Conservation (phyloP, 345 rosid species). For the Cochlearia excelsa region DNA sequence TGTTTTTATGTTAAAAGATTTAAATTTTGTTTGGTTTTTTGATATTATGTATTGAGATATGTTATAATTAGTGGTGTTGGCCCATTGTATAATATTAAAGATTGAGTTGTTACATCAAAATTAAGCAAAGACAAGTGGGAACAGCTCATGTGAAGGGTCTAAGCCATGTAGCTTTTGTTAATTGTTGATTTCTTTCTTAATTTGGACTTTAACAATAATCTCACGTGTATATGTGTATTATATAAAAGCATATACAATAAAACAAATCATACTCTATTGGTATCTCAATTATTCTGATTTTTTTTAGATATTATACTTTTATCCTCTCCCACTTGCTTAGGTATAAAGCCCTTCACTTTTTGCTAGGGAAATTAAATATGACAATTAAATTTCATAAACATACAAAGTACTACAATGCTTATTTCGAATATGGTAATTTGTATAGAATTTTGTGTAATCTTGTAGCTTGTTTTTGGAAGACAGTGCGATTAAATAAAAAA, state of each 20-base stretch:
- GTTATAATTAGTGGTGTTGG: slow-evolving; percentile 19
- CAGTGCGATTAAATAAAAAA: not conserved
- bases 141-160: slow-evolving; percentile 30
- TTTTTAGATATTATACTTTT: slow-evolving; percentile 29
- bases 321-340: slow-evolving; percentile 32
- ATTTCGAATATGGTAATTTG: not conserved
- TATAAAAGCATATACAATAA: slow-evolving; percentile 15
- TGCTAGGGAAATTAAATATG: slow-evolving; percentile 2
- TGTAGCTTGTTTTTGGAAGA: slow-evolving; percentile 5
- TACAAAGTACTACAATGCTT: slow-evolving; percentile 6
- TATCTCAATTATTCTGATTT: slow-evolving; percentile 33
- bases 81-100: slow-evolving; percentile 26
- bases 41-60: not conserved
- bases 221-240: slow-evolving; percentile 27
- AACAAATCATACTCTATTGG: slow-evolving; percentile 21
- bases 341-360: slow-evolving; percentile 20
- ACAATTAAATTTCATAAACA: slow-evolving; percentile 16
- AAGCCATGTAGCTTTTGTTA: slow-evolving; percentile 19
- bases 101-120: slow-evolving; percentile 27
- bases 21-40: not conserved
- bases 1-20: not conserved
- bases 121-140: slow-evolving; percentile 39
- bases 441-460: not conserved
- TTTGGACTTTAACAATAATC: slow-evolving; percentile 25
- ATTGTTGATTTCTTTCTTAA: slow-evolving; percentile 23